These are phyloP conservation scores for Alternaria gaisen DNA, from an alignment of 2,329 filamentous ascomycete genomes.

Conservation along the genomic window DNA sequence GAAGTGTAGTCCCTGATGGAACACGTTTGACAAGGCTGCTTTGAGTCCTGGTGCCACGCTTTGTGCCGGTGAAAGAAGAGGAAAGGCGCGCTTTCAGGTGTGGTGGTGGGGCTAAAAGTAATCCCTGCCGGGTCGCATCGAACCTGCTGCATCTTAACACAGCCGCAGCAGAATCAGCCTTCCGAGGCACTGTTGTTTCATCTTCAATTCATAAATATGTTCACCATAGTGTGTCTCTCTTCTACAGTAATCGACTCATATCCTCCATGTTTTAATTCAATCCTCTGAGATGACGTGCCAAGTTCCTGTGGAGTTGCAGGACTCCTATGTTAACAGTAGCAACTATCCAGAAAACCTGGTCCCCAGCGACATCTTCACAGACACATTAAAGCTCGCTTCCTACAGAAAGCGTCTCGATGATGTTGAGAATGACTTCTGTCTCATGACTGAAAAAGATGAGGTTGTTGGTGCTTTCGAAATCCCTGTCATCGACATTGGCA, in stretches of 20 bases:
- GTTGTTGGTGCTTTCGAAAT: slow-evolving; percentile 21
- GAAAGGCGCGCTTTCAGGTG: neutral
- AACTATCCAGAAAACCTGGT: slow-evolving; percentile 28
- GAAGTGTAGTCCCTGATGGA: too few relatives aligned
- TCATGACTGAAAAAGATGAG: slow-evolving; percentile 11
- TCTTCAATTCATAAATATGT: slow-evolving; percentile 3
- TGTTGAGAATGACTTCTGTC: slow-evolving; percentile 21
- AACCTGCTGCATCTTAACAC: too few relatives aligned
- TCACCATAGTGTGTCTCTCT: too few relatives aligned
- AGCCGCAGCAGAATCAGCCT: too few relatives aligned
- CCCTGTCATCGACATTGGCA: slow-evolving; percentile 23
- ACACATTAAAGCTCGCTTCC: slow-evolving; percentile 22
- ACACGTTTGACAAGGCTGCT: too few relatives aligned
- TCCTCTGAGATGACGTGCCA: too few relatives aligned
- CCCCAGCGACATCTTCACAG: slow-evolving; percentile 8
- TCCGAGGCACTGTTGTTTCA: slow-evolving; percentile 1
- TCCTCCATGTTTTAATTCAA: too few relatives aligned
- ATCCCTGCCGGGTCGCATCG: too few relatives aligned
- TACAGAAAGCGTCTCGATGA: slow-evolving; percentile 22
- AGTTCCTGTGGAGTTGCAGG: slow-evolving; percentile 13
- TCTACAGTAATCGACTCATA: too few relatives aligned
- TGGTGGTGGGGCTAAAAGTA: neutral
- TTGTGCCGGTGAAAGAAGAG: neutral
- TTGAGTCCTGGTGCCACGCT: neutral
- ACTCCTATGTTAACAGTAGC: slow-evolving; percentile 13